phyloP scores from a whole-genome alignment of 345 rosid species.

The Citrus medica region DNA sequence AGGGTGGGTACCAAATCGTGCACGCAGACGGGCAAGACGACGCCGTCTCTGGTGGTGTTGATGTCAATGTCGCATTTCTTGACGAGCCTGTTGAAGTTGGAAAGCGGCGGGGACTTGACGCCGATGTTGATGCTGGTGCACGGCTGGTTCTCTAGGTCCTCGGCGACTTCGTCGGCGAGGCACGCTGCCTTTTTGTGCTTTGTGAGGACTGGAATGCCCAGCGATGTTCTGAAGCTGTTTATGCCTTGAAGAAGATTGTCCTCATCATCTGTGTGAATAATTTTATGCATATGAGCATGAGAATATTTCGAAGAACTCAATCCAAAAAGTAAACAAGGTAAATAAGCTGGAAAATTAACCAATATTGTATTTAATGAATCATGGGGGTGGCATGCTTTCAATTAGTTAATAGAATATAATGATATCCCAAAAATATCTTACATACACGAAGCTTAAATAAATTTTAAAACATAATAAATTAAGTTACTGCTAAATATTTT shows the following conservation, averaged over 20 bases:
- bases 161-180: conserved; percentile 55
- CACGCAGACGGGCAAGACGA: conserved; percentile 65
- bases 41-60: conserved; percentile 50
- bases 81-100: conserved; percentile 37
- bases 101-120: conserved; percentile 28
- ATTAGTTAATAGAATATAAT: too few species aligned
- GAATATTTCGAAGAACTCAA: too few species aligned
- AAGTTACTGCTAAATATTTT: background rate
- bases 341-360: too few species aligned
- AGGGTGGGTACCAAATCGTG: conserved; percentile 55
- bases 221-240: conserved; percentile 55
- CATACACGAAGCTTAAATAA: too few species aligned
- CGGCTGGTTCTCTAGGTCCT: conserved; percentile 47
- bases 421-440: too few species aligned
- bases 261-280: conserved; percentile 40
- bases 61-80: conserved; percentile 55
- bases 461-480: too few species aligned
- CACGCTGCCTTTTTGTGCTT: conserved; percentile 63
- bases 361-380: too few species aligned
- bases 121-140: conserved; percentile 32
- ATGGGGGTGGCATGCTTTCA: too few species aligned
- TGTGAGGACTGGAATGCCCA: conserved; percentile 35
- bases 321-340: too few species aligned
- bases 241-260: conserved; percentile 70
- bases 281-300: too few species aligned